Evolutionary conservation across 306 rosid species (phyloP).

Genomic region (Cicer chorassanicum): DNA sequence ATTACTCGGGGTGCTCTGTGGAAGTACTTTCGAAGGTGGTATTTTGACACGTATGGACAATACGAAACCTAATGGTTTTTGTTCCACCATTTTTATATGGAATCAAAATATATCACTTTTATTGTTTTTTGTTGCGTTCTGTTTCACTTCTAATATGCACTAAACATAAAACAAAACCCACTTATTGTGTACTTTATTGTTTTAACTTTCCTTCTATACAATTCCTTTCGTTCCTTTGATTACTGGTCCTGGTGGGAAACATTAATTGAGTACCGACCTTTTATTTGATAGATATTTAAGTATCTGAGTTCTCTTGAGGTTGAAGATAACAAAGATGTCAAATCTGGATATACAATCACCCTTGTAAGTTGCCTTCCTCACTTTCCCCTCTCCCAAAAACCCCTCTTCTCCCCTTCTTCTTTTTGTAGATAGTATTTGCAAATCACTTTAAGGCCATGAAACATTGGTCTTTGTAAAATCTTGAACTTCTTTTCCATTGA

Average conservation of each 20-base stretch:
- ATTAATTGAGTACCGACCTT: constrained; percentile 14
- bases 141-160: not conserved
- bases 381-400: not conserved
- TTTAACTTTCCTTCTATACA: not conserved
- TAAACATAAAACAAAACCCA: not conserved
- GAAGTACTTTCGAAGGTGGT: not conserved
- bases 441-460: not conserved
- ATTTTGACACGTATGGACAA: not conserved
- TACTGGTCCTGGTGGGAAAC: constrained; percentile 9
- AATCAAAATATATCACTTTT: not conserved
- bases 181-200: not conserved
- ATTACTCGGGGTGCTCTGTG: not conserved
- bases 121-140: not conserved
- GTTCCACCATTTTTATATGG: not conserved
- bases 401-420: not conserved
- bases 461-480: not conserved
- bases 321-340: constrained; percentile 77
- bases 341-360: constrained; percentile 82
- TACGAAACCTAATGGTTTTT: not conserved
- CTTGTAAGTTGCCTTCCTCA: constrained; percentile 64
- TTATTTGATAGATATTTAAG: constrained; percentile 73
- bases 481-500: constrained; percentile 1
- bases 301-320: constrained; percentile 72
- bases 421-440: not conserved
- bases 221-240: constrained; percentile 10